Conservation (phyloP, 2,329 filamentous ascomycete species). For the Fusarium albidum region DNA sequence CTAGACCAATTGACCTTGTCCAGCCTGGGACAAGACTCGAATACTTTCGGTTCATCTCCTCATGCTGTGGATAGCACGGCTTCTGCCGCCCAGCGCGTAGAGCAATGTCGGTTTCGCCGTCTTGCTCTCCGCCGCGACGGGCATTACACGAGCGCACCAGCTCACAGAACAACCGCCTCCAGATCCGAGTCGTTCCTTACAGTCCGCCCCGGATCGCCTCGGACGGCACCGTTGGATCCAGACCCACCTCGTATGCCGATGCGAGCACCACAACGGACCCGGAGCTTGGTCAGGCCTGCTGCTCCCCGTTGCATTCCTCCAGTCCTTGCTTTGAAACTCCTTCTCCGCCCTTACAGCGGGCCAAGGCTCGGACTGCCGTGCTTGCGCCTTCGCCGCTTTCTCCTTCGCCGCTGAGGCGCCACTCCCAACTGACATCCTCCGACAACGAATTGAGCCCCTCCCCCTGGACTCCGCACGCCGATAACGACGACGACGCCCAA, state of each 20-base stretch:
- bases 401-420: constrained; percentile 30
- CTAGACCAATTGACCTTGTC: constrained; percentile 21
- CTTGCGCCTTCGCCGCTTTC: constrained; percentile 32
- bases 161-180: constrained; percentile 42
- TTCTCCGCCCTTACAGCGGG: constrained; percentile 34
- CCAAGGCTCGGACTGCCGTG: constrained; percentile 25
- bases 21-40: constrained; percentile 11
- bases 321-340: constrained; percentile 37
- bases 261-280: constrained; percentile 34
- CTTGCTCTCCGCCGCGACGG: constrained; percentile 41
- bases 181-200: constrained; percentile 51
- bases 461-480: constrained; percentile 32
- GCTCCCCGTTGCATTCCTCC: constrained; percentile 30
- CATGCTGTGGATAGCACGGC: constrained; percentile 34
- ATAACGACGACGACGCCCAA: constrained; percentile 28
- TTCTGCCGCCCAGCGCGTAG: constrained; percentile 39
- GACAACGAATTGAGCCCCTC: constrained; percentile 28
- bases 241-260: constrained; percentile 38
- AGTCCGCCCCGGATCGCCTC: constrained; percentile 48
- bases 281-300: constrained; percentile 23
- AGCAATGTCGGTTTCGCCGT: constrained; percentile 47
- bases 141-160: constrained; percentile 41
- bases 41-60: constrained; percentile 12
- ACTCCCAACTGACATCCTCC: constrained; percentile 27
- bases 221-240: constrained; percentile 40